A percentile compares a stretch with the other conserved stretches of the same genome.
phyloP scores from a whole-genome alignment of 306 rosid species.

The Delonix regia region DNA sequence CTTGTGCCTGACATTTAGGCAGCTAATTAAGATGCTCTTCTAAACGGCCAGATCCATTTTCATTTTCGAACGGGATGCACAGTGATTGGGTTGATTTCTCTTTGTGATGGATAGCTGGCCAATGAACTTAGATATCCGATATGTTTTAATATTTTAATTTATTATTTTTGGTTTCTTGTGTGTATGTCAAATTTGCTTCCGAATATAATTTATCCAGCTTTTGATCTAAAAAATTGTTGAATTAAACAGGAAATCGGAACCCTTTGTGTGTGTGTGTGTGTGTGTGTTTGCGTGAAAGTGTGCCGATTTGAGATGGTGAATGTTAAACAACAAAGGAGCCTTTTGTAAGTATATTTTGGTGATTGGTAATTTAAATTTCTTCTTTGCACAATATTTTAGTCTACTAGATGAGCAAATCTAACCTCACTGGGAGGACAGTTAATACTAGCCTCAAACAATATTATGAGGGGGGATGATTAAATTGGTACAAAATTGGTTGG shows the following conservation, averaged over 20 bases:
- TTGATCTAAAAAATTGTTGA: conserved; percentile 2
- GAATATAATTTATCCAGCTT: neutral
- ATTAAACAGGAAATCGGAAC: neutral
- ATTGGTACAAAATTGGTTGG: conserved; percentile 3
- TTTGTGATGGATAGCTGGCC: conserved; percentile 13
- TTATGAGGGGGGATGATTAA: neutral
- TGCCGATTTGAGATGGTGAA: conserved; percentile 15
- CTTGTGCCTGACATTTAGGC: neutral
- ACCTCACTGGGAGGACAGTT: neutral
- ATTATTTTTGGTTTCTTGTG: neutral
- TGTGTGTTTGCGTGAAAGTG: neutral
- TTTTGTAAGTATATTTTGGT: neutral
- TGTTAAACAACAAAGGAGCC: neutral
- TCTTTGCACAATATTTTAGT: conserved; percentile 4
- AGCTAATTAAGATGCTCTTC: neutral
- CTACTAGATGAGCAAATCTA: neutral
- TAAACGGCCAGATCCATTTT: conserved; percentile 35
- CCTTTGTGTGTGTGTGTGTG: neutral
- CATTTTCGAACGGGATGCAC: neutral
- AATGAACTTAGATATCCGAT: conserved; percentile 5
- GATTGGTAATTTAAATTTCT: conserved; percentile 28
- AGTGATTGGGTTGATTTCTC: neutral
- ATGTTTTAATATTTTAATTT: neutral
- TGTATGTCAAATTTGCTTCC: conserved; percentile 1
- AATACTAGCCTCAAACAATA: neutral